These are phyloP conservation scores for Klebsormidium nitens DNA, from an alignment of 139 green algal genomes.

Conservation along the genomic window DNA sequence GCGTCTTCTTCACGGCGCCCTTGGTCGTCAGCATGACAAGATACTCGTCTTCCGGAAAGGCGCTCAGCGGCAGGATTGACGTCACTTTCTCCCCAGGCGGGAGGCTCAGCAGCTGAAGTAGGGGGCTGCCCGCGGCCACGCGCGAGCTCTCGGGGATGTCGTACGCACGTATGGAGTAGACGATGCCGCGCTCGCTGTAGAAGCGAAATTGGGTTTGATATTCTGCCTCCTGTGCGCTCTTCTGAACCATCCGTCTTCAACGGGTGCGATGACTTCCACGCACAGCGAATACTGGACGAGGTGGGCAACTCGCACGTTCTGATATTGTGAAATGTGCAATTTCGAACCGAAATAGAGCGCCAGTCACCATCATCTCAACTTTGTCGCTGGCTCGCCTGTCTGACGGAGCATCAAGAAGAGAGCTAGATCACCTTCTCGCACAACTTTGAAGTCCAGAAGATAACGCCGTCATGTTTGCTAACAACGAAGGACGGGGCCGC, in stretches of 20 bases:
- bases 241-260: background rate
- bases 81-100: conserved; percentile 43
- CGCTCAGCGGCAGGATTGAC: conserved; percentile 50
- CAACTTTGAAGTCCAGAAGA: no score
- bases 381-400: no score
- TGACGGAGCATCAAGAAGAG: no score
- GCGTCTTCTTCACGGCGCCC: conserved; percentile 62
- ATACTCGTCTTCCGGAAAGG: conserved; percentile 31
- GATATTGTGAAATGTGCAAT: background rate
- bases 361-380: no score
- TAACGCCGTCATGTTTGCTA: no score
- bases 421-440: no score
- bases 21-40: conserved; percentile 58
- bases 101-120: conserved; percentile 55
- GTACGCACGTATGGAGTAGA: conserved; percentile 56
- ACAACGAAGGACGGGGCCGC: no score
- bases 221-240: background rate
- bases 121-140: conserved; percentile 19
- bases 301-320: background rate
- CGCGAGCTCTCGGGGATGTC: conserved; percentile 61
- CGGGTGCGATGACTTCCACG: background rate
- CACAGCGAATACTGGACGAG: background rate
- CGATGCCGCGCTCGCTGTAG: conserved; percentile 45
- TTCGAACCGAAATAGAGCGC: background rate
- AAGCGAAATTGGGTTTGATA: background rate